These are phyloP conservation scores for Lactifluus volemus DNA, from an alignment of 768 basidiomycete species.

Conservation along the genomic window DNA sequence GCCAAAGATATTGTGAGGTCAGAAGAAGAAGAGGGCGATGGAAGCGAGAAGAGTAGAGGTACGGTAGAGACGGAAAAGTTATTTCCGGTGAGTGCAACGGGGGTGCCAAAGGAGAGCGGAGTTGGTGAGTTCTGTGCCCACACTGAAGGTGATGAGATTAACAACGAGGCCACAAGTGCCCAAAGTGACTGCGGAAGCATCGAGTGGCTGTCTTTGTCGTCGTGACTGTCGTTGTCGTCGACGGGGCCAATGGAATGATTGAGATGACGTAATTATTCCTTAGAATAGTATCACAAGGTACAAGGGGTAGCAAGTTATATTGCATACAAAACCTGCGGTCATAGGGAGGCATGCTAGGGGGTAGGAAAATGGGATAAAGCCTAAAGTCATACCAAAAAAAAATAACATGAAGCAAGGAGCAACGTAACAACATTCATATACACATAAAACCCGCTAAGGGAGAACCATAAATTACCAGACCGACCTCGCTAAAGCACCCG, in stretches of 20 bases:
- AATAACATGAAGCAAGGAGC: not conserved
- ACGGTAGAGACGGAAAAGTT: conserved; percentile 8
- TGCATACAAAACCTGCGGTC: not conserved
- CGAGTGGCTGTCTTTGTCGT: not conserved
- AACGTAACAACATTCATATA: not conserved
- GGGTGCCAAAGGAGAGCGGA: not conserved
- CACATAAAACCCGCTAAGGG: not conserved
- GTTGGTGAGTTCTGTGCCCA: not conserved
- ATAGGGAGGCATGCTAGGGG: not conserved
- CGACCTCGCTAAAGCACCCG: not conserved
- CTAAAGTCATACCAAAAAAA: not conserved
- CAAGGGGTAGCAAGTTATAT: too few species aligned
- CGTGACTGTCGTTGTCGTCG: not conserved
- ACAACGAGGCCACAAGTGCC: not conserved
- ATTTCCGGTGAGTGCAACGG: not conserved
- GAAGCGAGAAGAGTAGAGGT: conserved; percentile 25
- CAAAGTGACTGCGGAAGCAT: not conserved
- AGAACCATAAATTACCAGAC: conserved; percentile 8
- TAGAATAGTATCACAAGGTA: not conserved
- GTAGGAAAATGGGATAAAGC: not conserved
- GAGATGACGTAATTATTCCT: conserved; percentile 10
- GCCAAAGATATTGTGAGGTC: conserved; percentile 28
- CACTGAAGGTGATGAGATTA: not conserved
- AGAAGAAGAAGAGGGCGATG: conserved; percentile 18
- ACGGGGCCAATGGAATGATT: not conserved